These are phyloP conservation scores for Wallacemonas sp. DNA, from an alignment of 208 protist species.

Conservation along the genomic window DNA sequence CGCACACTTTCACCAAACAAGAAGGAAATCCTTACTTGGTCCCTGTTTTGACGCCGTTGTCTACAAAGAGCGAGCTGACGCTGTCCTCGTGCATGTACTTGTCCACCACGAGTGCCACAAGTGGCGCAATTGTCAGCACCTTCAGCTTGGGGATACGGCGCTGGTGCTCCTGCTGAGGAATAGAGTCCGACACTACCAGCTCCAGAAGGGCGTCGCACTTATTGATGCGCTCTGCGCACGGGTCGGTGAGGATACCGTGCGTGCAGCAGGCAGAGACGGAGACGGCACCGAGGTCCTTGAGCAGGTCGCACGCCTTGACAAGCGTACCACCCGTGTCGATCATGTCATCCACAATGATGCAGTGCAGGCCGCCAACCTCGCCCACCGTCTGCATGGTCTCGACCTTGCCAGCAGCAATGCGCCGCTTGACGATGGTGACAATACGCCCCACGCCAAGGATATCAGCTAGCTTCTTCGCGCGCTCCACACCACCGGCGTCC, in stretches of 20 bases:
- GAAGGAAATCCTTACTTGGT: background rate
- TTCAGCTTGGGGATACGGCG: constrained; percentile 78
- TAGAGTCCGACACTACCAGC: constrained; percentile 94
- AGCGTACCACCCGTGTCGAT: constrained; percentile 96
- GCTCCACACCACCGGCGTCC: constrained; percentile 94
- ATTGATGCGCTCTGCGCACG: constrained; percentile 88
- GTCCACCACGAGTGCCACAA: constrained; percentile 81
- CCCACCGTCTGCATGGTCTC: constrained; percentile 94
- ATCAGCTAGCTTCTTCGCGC: constrained; percentile 90
- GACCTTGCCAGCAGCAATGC: constrained; percentile 77
- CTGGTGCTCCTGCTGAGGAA: constrained; percentile 88
- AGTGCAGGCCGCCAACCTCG: constrained; percentile 91
- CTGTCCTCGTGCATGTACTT: constrained; percentile 74
- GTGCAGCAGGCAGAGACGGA: constrained; percentile 93
- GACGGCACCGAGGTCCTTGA: constrained; percentile 91
- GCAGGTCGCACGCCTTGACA: constrained; percentile 89
- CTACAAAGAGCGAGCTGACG: constrained; percentile 65
- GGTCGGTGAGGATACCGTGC: constrained; percentile 93
- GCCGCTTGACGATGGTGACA: constrained; percentile 95
- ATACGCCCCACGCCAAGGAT: constrained; percentile 87
- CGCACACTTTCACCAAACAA: background rate
- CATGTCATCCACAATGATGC: constrained; percentile 97
- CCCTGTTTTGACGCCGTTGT: background rate
- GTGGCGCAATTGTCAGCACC: constrained; percentile 87
- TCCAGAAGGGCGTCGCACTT: constrained; percentile 81